These are phyloP conservation scores for Alternaria incomplexa DNA, from an alignment of 2,329 filamentous ascomycete species.

Conservation along the genomic window DNA sequence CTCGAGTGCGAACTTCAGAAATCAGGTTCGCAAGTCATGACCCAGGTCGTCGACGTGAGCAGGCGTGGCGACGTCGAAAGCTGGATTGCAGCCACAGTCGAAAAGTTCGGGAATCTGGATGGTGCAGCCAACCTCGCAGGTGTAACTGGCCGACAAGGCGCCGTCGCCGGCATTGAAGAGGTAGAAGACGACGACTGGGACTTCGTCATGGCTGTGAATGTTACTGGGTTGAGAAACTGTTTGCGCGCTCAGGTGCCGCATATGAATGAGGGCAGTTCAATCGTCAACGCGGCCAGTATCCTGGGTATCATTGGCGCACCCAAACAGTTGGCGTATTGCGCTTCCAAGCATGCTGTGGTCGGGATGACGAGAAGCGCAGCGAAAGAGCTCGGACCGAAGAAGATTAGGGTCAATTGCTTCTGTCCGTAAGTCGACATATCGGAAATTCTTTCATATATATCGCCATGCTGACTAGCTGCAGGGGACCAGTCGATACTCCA, in stretches of 20 bases:
- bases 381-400: conserved; percentile 48
- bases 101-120: conserved; percentile 56
- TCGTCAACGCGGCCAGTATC: conserved; percentile 58
- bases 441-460: too few species aligned
- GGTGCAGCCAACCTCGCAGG: conserved; percentile 55
- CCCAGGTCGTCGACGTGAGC: conserved; percentile 58
- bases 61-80: conserved; percentile 56
- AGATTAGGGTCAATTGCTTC: conserved; percentile 44
- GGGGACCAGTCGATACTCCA: conserved; percentile 44
- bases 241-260: conserved; percentile 48
- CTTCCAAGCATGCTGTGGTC: conserved; percentile 51
- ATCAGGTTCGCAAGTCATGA: conserved; percentile 32
- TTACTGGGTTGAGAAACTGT: conserved; percentile 49
- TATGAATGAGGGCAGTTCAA: conserved; percentile 48
- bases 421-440: conserved; percentile 38
- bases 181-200: conserved; percentile 50
- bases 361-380: conserved; percentile 50
- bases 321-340: conserved; percentile 44
- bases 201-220: conserved; percentile 47
- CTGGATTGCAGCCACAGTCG: conserved; percentile 57
- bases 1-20: conserved; percentile 27
- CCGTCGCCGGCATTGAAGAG: conserved; percentile 27
- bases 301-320: conserved; percentile 56
- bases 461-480: background rate
- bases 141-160: conserved; percentile 39